Evolutionary conservation across 2,329 filamentous ascomycete genomes (phyloP).

Genomic region (Polytolypa hystricis): DNA sequence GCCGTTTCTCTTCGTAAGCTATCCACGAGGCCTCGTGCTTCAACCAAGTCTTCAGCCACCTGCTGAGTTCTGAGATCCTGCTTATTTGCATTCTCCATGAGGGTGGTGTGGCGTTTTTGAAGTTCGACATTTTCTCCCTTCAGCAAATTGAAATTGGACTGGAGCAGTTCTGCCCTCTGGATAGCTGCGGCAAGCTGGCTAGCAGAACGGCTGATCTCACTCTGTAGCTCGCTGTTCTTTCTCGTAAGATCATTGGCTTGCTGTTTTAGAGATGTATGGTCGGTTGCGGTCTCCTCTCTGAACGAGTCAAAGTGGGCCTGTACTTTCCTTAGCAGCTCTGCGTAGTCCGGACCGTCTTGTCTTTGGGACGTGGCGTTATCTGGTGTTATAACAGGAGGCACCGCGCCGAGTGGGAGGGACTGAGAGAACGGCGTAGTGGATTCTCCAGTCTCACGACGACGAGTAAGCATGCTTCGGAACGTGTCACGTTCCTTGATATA

Average conservation of each 20-base stretch:
- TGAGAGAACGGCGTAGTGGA: constrained; percentile 60
- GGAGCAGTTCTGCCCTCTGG: constrained; percentile 80
- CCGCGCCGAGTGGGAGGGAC: constrained; percentile 49
- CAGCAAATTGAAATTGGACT: constrained; percentile 73
- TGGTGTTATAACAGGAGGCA: constrained; percentile 35
- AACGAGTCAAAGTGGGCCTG: constrained; percentile 85
- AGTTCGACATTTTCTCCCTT: constrained; percentile 78
- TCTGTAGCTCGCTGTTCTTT: constrained; percentile 73
- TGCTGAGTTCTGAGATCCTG: constrained; percentile 86
- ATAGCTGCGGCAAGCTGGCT: constrained; percentile 73
- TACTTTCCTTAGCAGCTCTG: constrained; percentile 70
- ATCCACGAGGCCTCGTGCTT: constrained; percentile 69
- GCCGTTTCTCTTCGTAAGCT: constrained; percentile 82
- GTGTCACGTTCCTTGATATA: constrained; percentile 95
- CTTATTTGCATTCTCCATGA: constrained; percentile 76
- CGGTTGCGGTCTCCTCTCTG: constrained; percentile 70
- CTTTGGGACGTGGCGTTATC: constrained; percentile 40
- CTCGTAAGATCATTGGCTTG: constrained; percentile 71
- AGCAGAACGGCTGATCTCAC: constrained; percentile 65
- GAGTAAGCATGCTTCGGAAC: constrained; percentile 87
- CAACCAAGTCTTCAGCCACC: constrained; percentile 83
- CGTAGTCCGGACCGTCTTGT: constrained; percentile 56
- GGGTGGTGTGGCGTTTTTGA: constrained; percentile 64
- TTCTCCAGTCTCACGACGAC: constrained; percentile 52
- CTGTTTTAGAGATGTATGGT: constrained; percentile 70